Percentiles rank a stretch among this genome's conserved stretches.
Conservation (phyloP, 1,284 basidiomycete genomes). For the Sporisorium graminicola region DNA sequence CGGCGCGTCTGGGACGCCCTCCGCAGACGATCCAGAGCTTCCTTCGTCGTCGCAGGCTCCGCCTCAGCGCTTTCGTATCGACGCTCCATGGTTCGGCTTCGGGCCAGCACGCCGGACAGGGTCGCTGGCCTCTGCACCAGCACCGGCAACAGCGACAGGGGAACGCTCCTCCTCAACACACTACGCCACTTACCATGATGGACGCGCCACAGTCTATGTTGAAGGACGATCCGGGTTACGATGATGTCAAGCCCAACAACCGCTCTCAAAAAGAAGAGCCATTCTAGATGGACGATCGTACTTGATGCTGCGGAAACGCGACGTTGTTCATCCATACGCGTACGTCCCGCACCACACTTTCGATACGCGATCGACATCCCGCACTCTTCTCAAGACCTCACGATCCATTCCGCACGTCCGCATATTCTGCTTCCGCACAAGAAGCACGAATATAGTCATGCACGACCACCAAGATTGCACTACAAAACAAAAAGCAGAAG, state of each 20-base stretch:
- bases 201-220: background rate
- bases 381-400: background rate
- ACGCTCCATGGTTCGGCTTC: background rate
- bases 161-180: background rate
- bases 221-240: background rate
- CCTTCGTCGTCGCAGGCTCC: background rate
- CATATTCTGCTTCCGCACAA: background rate
- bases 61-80: background rate
- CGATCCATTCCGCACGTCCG: background rate
- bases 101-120: background rate
- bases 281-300: background rate
- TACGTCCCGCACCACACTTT: background rate
- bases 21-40: conserved; percentile 9
- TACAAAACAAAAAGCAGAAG: background rate
- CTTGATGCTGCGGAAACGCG: background rate
- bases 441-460: background rate
- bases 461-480: background rate
- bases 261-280: conserved; percentile 16
- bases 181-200: background rate
- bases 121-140: background rate
- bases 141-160: background rate
- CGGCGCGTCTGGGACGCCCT: conserved; percentile 3
- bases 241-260: conserved; percentile 9
- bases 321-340: background rate
- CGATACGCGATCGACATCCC: background rate